Percentiles rank a stretch among this genome's conserved stretches.
phyloP scores from a whole-genome alignment of 257 asterid species.

The Verbena officinalis region DNA sequence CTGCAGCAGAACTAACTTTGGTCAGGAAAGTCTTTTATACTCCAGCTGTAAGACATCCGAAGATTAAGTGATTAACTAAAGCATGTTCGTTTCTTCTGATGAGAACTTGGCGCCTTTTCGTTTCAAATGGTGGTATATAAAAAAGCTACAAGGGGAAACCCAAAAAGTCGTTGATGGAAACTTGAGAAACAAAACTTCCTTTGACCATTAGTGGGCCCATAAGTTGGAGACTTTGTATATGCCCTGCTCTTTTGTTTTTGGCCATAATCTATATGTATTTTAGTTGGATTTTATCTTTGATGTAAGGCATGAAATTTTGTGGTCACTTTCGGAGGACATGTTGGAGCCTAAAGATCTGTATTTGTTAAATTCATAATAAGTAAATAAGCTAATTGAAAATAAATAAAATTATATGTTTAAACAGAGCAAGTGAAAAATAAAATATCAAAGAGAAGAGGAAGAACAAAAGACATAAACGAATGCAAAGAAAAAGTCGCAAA shows the following conservation, averaged over 20 bases:
- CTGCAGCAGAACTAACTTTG: slow-evolving; percentile 22
- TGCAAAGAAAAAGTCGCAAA: too few relatives aligned
- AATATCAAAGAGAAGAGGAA: too few relatives aligned
- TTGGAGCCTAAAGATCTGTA: slow-evolving; percentile 29
- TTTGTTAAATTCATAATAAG: too few relatives aligned
- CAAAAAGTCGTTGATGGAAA: slow-evolving; percentile 7
- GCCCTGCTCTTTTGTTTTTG: not conserved
- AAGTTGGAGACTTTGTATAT: slow-evolving; percentile 29
- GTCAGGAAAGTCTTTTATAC: slow-evolving; percentile 17
- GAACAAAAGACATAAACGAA: too few relatives aligned
- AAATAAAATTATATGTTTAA: too few relatives aligned
- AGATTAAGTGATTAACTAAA: slow-evolving; percentile 20
- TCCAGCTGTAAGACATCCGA: slow-evolving; percentile 23
- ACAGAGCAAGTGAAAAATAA: too few relatives aligned
- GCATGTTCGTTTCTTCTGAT: not conserved
- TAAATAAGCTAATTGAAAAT: too few relatives aligned
- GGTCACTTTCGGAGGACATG: slow-evolving; percentile 9
- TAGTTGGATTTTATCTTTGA: slow-evolving; percentile 26
- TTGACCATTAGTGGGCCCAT: slow-evolving; percentile 31
- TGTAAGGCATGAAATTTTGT: not conserved
- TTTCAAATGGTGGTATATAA: slow-evolving; percentile 13
- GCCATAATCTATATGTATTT: slow-evolving; percentile 2
- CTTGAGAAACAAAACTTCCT: slow-evolving; percentile 13
- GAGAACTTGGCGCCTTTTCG: slow-evolving; percentile 7
- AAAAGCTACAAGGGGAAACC: not conserved